phyloP scores from a whole-genome alignment of 148 eudicot genomes.

The Talinum fruticosum region DNA sequence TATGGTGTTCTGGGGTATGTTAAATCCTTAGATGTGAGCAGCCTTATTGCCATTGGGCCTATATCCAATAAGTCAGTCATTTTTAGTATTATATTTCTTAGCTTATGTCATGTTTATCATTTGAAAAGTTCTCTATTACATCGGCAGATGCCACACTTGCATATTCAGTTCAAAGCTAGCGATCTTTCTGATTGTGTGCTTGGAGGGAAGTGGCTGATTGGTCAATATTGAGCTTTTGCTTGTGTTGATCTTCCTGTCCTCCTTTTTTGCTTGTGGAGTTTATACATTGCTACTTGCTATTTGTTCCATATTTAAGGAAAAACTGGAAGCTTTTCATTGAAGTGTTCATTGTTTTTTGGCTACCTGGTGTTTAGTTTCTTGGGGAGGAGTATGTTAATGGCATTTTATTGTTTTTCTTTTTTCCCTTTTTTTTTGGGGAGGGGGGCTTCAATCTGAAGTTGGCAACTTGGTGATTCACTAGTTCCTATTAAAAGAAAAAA shows the following conservation, averaged over 20 bases:
- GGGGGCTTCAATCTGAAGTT: not conserved
- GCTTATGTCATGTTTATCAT: not conserved
- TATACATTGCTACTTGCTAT: not conserved
- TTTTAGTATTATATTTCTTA: not conserved
- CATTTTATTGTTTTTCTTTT: not conserved
- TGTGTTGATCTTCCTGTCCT: not conserved
- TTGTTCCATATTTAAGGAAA: not conserved
- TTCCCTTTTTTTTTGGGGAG: not conserved
- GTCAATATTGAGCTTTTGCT: not conserved
- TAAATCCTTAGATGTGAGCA: not conserved
- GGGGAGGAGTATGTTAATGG: not conserved
- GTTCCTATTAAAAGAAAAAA: no score
- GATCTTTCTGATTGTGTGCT: constrained; percentile 1
- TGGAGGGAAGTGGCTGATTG: not conserved
- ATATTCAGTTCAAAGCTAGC: not conserved
- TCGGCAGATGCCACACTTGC: not conserved
- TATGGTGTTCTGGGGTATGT: not conserved
- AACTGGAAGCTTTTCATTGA: not conserved
- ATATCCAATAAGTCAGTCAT: not conserved
- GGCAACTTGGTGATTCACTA: not conserved
- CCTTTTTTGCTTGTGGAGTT: not conserved
- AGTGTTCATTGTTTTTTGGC: not conserved
- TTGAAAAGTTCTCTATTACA: no score
- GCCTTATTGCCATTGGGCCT: not conserved
- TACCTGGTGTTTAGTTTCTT: not conserved